Evolutionary conservation across 2,329 filamentous ascomycete species (phyloP).

Genomic region (Emmonsia crescens): DNA sequence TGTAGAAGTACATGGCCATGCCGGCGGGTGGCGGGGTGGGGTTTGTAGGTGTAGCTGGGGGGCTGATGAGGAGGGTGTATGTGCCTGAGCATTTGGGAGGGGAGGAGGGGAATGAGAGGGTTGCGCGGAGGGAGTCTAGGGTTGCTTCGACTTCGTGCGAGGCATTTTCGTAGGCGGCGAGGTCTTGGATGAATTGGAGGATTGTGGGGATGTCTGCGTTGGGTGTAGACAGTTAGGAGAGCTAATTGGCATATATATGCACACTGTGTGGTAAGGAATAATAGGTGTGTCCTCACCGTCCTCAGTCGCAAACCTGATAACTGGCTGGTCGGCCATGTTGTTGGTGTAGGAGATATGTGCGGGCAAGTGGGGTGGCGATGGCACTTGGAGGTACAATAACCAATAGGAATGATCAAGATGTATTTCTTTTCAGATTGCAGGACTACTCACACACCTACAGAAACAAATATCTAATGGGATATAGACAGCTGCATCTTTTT

Average conservation of each 20-base stretch:
- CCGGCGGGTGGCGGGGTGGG: slow-evolving; percentile 44
- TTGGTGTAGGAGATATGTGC: neutral
- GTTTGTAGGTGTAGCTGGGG: slow-evolving; percentile 36
- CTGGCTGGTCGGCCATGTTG: slow-evolving; percentile 27
- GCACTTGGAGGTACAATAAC: neutral
- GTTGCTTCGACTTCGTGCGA: slow-evolving; percentile 67
- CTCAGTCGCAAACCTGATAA: slow-evolving; percentile 32
- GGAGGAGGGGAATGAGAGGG: slow-evolving; percentile 62
- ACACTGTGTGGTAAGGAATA: neutral
- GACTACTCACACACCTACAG: neutral
- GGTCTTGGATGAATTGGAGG: slow-evolving; percentile 67
- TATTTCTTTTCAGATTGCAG: neutral
- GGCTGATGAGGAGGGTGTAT: slow-evolving; percentile 60
- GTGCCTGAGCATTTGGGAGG: slow-evolving; percentile 48
- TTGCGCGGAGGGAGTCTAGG: slow-evolving; percentile 56
- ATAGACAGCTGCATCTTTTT: too few relatives aligned
- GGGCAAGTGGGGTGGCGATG: neutral
- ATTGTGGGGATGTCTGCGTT: slow-evolving; percentile 67
- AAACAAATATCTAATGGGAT: neutral
- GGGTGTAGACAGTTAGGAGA: neutral
- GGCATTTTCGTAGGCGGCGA: slow-evolving; percentile 80
- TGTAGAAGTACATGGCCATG: slow-evolving; percentile 90
- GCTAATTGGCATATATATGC: neutral
- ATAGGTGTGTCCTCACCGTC: slow-evolving; percentile 20
- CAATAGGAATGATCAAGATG: neutral